Conservation (phyloP, 192 early-diverging fungal genomes). For the Coemansia sp. region DNA sequence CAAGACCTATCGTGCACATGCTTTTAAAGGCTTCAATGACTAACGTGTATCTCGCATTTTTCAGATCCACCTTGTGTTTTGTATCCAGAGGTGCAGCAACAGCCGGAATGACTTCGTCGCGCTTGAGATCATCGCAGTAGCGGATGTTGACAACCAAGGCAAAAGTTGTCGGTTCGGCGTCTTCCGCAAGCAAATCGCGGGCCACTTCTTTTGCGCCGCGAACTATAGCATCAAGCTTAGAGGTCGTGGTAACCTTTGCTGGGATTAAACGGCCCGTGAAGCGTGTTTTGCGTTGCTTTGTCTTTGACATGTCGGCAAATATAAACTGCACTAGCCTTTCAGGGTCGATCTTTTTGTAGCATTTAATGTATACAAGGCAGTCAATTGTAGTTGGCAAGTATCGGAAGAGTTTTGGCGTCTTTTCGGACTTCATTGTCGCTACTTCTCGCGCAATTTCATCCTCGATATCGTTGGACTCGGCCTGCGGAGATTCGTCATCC, state of each 20-base stretch:
- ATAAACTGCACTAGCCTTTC: conserved; percentile 46
- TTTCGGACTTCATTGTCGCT: conserved; percentile 41
- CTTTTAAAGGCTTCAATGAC: conserved; percentile 57
- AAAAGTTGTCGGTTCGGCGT: conserved; percentile 52
- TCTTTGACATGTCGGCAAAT: conserved; percentile 44
- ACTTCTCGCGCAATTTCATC: conserved; percentile 54
- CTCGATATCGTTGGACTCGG: conserved; percentile 34
- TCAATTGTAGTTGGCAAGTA: conserved; percentile 49
- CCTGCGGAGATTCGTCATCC: neutral
- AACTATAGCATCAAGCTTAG: conserved; percentile 52
- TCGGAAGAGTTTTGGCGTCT: conserved; percentile 38
- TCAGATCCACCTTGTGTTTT: conserved; percentile 55
- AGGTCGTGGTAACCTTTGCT: conserved; percentile 38
- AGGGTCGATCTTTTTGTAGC: conserved; percentile 43
- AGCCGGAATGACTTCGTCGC: conserved; percentile 45
- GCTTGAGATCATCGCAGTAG: conserved; percentile 52
- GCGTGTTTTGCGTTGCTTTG: conserved; percentile 46
- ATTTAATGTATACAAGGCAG: conserved; percentile 51
- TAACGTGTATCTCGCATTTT: conserved; percentile 47
- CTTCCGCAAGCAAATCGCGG: conserved; percentile 37
- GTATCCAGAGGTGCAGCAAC: conserved; percentile 52
- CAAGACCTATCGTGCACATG: conserved; percentile 48
- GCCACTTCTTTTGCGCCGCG: conserved; percentile 37
- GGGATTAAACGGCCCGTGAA: conserved; percentile 50
- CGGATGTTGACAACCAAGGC: conserved; percentile 53